A percentile compares a stretch with the other conserved stretches of the same genome.
phyloP scores from a whole-genome alignment of 2,329 filamentous ascomycete species.

The Diaporthe amygdali region DNA sequence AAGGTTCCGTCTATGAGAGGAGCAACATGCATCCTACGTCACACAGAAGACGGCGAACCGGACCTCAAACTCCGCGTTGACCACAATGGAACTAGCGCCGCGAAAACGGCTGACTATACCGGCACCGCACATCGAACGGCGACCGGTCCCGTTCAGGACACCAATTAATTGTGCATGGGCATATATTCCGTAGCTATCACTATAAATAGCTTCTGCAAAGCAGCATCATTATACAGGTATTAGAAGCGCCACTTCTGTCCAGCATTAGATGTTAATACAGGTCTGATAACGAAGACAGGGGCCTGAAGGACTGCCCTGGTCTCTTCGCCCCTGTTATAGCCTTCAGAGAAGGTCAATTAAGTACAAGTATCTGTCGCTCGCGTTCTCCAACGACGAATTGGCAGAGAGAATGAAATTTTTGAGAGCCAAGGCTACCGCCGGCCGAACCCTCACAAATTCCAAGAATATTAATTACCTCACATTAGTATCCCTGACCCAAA shows the following conservation, averaged over 20 bases:
- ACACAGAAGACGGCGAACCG: conserved; percentile 11
- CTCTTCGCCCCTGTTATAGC: neutral
- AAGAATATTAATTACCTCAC: neutral
- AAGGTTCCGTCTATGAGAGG: conserved; percentile 10
- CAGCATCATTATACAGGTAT: neutral
- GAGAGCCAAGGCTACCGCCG: neutral
- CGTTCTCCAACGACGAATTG: neutral
- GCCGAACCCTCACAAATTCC: neutral
- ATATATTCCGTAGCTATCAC: neutral
- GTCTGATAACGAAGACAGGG: neutral
- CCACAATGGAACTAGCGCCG: conserved; percentile 13
- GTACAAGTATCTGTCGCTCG: neutral
- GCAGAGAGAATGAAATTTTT: conserved; percentile 11
- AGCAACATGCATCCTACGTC: conserved; percentile 12
- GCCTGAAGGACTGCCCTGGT: neutral
- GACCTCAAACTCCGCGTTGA: conserved; percentile 12
- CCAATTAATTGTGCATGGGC: conserved; percentile 1
- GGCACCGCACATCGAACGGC: neutral
- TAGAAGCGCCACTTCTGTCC: neutral
- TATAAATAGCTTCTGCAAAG: conserved; percentile 5
- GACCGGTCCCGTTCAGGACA: neutral
- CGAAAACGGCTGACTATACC: conserved; percentile 6
- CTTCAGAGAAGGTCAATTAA: conserved; percentile 1
- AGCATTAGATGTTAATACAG: conserved; percentile 1
- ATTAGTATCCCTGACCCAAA: neutral